Conservation (phyloP, 2,329 filamentous ascomycete species). For the Fusarium concolor region DNA sequence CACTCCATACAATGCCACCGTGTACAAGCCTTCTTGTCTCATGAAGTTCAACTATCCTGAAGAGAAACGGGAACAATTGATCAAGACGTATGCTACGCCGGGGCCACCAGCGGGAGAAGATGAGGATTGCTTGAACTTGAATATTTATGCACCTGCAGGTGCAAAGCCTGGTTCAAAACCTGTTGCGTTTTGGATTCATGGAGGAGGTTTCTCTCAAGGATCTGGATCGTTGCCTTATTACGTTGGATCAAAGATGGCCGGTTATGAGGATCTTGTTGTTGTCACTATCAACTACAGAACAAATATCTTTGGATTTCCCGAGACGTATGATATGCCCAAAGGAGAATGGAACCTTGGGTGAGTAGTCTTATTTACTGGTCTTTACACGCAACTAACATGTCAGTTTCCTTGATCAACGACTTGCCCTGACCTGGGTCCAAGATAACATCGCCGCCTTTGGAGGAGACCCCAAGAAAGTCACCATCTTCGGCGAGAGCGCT, state of each 20-base stretch:
- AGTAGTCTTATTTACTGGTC: not conserved
- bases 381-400: not conserved
- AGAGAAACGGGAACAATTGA: slow-evolving; percentile 12
- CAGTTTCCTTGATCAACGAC: slow-evolving; percentile 52
- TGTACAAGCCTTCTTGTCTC: slow-evolving; percentile 42
- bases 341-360: slow-evolving; percentile 42
- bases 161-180: slow-evolving; percentile 49
- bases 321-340: slow-evolving; percentile 40
- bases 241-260: slow-evolving; percentile 55
- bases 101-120: slow-evolving; percentile 40
- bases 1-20: slow-evolving; percentile 40
- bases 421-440: slow-evolving; percentile 63
- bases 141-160: slow-evolving; percentile 47
- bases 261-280: slow-evolving; percentile 58
- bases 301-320: slow-evolving; percentile 57
- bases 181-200: slow-evolving; percentile 59
- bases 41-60: slow-evolving; percentile 44
- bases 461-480: slow-evolving; percentile 59
- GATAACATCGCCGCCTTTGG: slow-evolving; percentile 62
- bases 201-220: slow-evolving; percentile 55
- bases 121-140: slow-evolving; percentile 52
- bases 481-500: slow-evolving; percentile 65
- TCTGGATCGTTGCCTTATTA: slow-evolving; percentile 53
- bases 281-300: slow-evolving; percentile 61
- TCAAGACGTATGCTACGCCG: slow-evolving; percentile 41